Percentiles rank a stretch among this genome's conserved stretches.
These are phyloP conservation scores for Gnetum montanum DNA, from an alignment of 75 land plant genomes.

Conservation along the genomic window DNA sequence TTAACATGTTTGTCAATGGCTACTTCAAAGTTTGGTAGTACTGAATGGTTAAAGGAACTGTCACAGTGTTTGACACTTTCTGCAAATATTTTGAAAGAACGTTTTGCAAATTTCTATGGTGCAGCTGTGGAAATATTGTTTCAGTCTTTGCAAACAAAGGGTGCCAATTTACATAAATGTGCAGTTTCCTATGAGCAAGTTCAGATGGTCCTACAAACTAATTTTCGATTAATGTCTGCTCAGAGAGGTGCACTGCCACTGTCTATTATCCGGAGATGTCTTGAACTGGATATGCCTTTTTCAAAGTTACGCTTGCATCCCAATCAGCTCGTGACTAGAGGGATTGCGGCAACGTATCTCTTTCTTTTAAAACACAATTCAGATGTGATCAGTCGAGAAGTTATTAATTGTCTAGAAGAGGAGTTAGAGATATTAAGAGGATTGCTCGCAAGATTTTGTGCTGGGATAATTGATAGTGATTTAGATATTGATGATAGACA, in stretches of 20 bases:
- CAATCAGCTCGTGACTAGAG: constrained; percentile 64
- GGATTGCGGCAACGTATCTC: constrained; percentile 72
- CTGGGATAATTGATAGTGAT: constrained; percentile 5
- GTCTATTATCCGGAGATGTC: constrained; percentile 46
- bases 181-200: constrained; percentile 37
- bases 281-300: constrained; percentile 49
- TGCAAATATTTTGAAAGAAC: constrained; percentile 66
- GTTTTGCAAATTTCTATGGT: constrained; percentile 58
- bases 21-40: constrained; percentile 57
- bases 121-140: constrained; percentile 51
- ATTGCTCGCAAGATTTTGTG: constrained; percentile 14
- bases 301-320: constrained; percentile 84
- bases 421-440: constrained; percentile 51
- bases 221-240: constrained; percentile 57
- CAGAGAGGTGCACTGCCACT: constrained; percentile 65
- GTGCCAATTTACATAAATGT: too few species aligned
- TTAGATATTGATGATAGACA: constrained; percentile 2
- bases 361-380: constrained; percentile 74
- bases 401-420: constrained; percentile 36
- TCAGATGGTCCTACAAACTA: constrained; percentile 63
- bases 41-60: constrained; percentile 59
- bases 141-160: constrained; percentile 27
- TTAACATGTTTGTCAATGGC: constrained; percentile 55
- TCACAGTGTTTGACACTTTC: constrained; percentile 68
- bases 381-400: constrained; percentile 41